Conservation (phyloP, 2,329 filamentous ascomycete genomes). For the Penicillium griseofulvum region DNA sequence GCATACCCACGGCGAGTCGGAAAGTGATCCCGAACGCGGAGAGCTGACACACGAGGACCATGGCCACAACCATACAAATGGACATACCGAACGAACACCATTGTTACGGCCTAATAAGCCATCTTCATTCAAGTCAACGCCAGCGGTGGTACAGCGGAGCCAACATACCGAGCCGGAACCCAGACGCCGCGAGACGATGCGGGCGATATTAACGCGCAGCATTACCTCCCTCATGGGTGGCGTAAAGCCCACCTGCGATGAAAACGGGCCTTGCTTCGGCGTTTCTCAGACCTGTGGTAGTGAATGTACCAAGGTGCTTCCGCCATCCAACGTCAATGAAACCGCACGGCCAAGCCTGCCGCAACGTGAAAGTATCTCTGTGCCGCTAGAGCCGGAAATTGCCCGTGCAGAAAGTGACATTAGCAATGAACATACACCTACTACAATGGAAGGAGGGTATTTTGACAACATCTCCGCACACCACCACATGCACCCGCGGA, state of each 20-base stretch:
- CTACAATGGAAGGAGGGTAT: conserved; percentile 9
- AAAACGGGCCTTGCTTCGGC: conserved; percentile 60
- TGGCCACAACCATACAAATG: conserved; percentile 15
- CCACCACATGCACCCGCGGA: not conserved
- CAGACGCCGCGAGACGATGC: conserved; percentile 30
- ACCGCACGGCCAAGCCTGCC: conserved; percentile 13
- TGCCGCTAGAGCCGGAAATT: conserved; percentile 17
- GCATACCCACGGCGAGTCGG: conserved; percentile 42
- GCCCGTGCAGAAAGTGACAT: conserved; percentile 2
- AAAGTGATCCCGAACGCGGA: conserved; percentile 36
- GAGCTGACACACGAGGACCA: conserved; percentile 21
- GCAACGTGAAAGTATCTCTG: conserved; percentile 18
- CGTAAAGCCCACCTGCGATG: conserved; percentile 53
- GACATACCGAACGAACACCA: conserved; percentile 31
- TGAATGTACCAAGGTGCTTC: conserved; percentile 56
- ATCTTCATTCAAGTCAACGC: conserved; percentile 23
- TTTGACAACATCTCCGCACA: conserved; percentile 16
- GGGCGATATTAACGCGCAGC: conserved; percentile 36
- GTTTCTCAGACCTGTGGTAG: conserved; percentile 60
- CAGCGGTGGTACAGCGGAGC: conserved; percentile 19
- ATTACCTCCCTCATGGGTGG: conserved; percentile 52
- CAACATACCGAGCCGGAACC: conserved; percentile 11
- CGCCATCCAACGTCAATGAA: conserved; percentile 15
- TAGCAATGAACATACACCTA: not conserved
- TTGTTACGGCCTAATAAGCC: conserved; percentile 20